Evolutionary conservation across 2,329 filamentous ascomycete genomes (phyloP).

Genomic region (Verticillium nubilum): DNA sequence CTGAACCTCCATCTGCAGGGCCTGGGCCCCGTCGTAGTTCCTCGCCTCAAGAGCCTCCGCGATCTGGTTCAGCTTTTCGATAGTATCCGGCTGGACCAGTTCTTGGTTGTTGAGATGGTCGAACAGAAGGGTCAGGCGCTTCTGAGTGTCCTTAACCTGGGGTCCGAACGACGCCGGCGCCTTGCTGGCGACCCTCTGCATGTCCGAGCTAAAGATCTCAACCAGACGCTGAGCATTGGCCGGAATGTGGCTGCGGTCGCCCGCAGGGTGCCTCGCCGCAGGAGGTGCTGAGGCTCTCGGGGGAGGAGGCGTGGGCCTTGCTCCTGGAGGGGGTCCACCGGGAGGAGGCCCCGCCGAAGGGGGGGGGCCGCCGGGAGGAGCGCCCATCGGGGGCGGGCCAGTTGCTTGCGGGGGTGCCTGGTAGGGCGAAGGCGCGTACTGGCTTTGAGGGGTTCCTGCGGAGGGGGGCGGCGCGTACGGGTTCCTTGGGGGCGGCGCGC

Average conservation of each 20-base stretch:
- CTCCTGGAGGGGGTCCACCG: conserved; percentile 14
- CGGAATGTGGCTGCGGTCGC: conserved; percentile 88
- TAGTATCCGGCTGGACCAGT: conserved; percentile 73
- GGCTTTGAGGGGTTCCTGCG: conserved; percentile 38
- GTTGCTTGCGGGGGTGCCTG: conserved; percentile 27
- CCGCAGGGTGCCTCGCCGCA: conserved; percentile 67
- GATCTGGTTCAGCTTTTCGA: conserved; percentile 59
- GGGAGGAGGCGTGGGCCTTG: conserved; percentile 38
- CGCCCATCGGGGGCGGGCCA: conserved; percentile 20
- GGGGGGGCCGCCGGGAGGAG: conserved; percentile 31
- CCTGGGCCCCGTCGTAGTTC: conserved; percentile 63
- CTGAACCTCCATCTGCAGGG: conserved; percentile 69
- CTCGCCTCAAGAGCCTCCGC: conserved; percentile 61
- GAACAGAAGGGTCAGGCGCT: conserved; percentile 87
- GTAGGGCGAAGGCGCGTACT: conserved; percentile 57
- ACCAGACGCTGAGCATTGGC: conserved; percentile 69
- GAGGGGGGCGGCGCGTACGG: conserved; percentile 41
- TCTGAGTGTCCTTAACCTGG: conserved; percentile 91
- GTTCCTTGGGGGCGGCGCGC: conserved; percentile 36
- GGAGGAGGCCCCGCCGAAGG: conserved; percentile 23
- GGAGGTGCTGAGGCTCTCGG: conserved; percentile 44
- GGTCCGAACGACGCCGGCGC: conserved; percentile 82
- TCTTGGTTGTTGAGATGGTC: conserved; percentile 97
- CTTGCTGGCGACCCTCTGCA: conserved; percentile 80
- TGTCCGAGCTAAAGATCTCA: conserved; percentile 74